Percentiles rank a stretch among this genome's conserved stretches.
These are phyloP conservation scores for Penicillium sp. DNA, from an alignment of 2,329 filamentous ascomycete genomes.

Conservation along the genomic window DNA sequence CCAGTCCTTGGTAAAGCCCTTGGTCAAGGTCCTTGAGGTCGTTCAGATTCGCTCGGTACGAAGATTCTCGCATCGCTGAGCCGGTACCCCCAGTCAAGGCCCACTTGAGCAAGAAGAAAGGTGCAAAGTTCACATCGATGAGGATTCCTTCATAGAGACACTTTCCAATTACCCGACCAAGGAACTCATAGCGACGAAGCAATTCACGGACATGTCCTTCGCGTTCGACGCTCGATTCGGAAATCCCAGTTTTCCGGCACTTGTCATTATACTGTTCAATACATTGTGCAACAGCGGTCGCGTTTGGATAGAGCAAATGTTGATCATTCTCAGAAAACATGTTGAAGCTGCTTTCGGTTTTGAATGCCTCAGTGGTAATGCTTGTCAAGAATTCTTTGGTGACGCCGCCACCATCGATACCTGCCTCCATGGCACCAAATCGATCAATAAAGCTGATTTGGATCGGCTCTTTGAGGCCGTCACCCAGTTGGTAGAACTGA, in stretches of 20 bases:
- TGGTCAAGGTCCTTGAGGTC: slow-evolving; percentile 92
- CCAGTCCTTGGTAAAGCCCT: slow-evolving; percentile 83
- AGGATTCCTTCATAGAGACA: slow-evolving; percentile 97
- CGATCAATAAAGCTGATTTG: slow-evolving; percentile 95
- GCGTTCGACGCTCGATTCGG: slow-evolving; percentile 61
- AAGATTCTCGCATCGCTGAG: slow-evolving; percentile 67
- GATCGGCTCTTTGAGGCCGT: slow-evolving; percentile 89
- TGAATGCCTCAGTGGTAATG: slow-evolving; percentile 83
- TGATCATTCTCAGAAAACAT: slow-evolving; percentile 85
- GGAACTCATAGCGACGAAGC: slow-evolving; percentile 81
- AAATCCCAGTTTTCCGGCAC: slow-evolving; percentile 57
- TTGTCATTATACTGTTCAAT: slow-evolving; percentile 70
- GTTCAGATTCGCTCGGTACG: slow-evolving; percentile 90
- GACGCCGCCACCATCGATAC: slow-evolving; percentile 95
- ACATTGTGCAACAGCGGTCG: slow-evolving; percentile 72
- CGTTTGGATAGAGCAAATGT: slow-evolving; percentile 87
- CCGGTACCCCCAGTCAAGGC: slow-evolving; percentile 70
- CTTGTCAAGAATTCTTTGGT: slow-evolving; percentile 96
- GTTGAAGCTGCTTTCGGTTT: slow-evolving; percentile 58
- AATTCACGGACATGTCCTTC: slow-evolving; percentile 63
- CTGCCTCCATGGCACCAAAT: slow-evolving; percentile 83
- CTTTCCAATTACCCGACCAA: slow-evolving; percentile 91
- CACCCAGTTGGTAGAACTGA: slow-evolving; percentile 79
- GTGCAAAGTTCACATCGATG: slow-evolving; percentile 88
- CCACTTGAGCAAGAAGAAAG: slow-evolving; percentile 97